Evolutionary conservation across 75 land plant species (phyloP).

Genomic region (Azolla pinnata): DNA sequence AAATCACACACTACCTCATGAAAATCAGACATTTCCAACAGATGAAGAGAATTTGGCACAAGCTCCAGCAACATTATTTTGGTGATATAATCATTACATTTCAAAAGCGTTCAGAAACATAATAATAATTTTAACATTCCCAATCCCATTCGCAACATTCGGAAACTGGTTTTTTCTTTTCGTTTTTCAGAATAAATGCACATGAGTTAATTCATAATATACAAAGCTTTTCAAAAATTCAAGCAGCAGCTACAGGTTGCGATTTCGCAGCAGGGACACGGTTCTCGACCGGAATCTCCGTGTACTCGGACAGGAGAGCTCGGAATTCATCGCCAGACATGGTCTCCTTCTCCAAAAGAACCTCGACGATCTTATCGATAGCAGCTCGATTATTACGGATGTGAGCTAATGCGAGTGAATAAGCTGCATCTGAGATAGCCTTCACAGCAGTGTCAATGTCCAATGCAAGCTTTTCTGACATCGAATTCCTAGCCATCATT

Average conservation of each 20-base stretch:
- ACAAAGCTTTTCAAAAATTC: too few relatives aligned
- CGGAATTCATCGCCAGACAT: slow-evolving; percentile 86
- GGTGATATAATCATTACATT: too few relatives aligned
- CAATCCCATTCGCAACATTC: too few relatives aligned
- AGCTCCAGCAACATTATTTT: too few relatives aligned
- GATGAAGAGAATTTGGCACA: too few relatives aligned
- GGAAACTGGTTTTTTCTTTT: too few relatives aligned
- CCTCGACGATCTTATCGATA: slow-evolving; percentile 93
- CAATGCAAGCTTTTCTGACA: slow-evolving; percentile 96
- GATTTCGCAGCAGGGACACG: slow-evolving; percentile 46
- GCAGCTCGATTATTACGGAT: slow-evolving; percentile 93
- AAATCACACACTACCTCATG: too few relatives aligned
- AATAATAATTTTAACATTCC: too few relatives aligned
- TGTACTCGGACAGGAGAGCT: slow-evolving; percentile 76
- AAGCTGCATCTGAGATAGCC: slow-evolving; percentile 74
- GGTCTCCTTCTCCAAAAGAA: slow-evolving; percentile 93
- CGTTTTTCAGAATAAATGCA: too few relatives aligned
- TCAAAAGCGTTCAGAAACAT: too few relatives aligned
- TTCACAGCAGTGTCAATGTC: slow-evolving; percentile 89
- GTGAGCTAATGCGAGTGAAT: slow-evolving; percentile 72
- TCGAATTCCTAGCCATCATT: slow-evolving; percentile 99
- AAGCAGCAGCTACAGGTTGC: slow-evolving; percentile 47
- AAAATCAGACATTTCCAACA: too few relatives aligned
- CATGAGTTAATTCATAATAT: too few relatives aligned
- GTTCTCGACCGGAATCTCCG: slow-evolving; percentile 81